Evolutionary conservation across 495 filamentous ascomycete genomes (phyloP), one percentile per base, ranked within the genome.

Genomic region (Penicillium alfredii): DNA sequence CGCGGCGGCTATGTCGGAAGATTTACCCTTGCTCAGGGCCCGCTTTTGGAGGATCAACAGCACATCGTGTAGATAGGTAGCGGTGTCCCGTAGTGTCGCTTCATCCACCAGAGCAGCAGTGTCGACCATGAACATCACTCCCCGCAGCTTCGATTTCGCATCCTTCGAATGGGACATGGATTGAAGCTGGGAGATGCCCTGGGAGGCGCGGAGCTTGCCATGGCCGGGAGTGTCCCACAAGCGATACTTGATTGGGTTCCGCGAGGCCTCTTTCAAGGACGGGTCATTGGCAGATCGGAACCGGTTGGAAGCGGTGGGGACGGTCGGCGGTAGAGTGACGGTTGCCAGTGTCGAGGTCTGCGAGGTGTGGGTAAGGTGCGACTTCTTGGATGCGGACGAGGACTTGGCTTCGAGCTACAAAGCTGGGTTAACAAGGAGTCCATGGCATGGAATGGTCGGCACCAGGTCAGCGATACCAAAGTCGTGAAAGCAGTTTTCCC

Each of bases 141-240:
- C 88, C 24, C 78, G 77, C 15, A 89, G 62, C 38, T 72, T 76
- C 27, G 61, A 66, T 32, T 69, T 69, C 6, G 55, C 56, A 39
- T 78, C 63, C 39, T 64, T 68, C n/a, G 60, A 60, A 37, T 35
- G 47, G 31, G 57, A 60, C 69, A 66, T 73, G 12, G 55, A 51
- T 34, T 51, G 38, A 3, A 72, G 51, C 41, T 64, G 54, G 7
- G 64, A 46, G 18, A 70, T 42, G 3, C 59, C 64, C 29, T 69
- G 64, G 58, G 57, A 74, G 49, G 42, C 69, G 30, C 92, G 86
- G 6, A 96, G 77, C 57, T 98, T 98, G 33, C 87, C 88, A 70
- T 96, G 92, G 36, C 90, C 90, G 1, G 90, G 90, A 3, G 92
- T 96, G 67, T 98, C 90, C 52, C 78, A 61, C 16, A 96, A 63